These are phyloP conservation scores for Stachybotrys elegans DNA, from an alignment of 2,329 filamentous ascomycete species.

Conservation along the genomic window DNA sequence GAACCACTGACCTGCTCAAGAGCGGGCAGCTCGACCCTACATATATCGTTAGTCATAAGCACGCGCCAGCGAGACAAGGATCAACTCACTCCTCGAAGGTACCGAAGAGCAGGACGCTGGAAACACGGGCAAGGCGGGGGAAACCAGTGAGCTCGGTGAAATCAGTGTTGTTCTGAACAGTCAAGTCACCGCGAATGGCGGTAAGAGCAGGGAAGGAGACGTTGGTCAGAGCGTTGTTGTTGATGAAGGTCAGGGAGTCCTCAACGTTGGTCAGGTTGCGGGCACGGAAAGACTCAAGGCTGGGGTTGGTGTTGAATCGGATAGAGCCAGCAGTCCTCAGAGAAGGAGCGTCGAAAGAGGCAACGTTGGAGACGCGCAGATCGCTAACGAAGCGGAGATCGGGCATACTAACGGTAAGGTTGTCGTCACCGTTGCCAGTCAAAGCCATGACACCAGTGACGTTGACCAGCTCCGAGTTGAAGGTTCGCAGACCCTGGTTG, in stretches of 20 bases:
- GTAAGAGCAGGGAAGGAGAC: constrained; percentile 67
- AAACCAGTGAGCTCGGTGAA: constrained; percentile 64
- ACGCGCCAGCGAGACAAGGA: background rate
- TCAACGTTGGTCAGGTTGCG: constrained; percentile 68
- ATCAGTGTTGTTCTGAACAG: constrained; percentile 84
- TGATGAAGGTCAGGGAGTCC: constrained; percentile 52
- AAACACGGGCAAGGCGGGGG: constrained; percentile 63
- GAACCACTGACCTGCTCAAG: constrained; percentile 66
- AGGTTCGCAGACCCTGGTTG: constrained; percentile 73
- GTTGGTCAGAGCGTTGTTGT: constrained; percentile 62
- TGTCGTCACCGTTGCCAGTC: constrained; percentile 67
- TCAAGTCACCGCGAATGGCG: constrained; percentile 71
- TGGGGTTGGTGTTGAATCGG: constrained; percentile 74
- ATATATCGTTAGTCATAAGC: background rate
- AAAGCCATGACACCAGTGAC: constrained; percentile 68
- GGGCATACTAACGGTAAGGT: constrained; percentile 67
- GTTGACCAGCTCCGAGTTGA: constrained; percentile 74
- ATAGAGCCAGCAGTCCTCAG: constrained; percentile 75
- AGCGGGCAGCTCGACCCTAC: constrained; percentile 65
- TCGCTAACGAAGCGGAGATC: constrained; percentile 60
- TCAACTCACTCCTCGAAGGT: constrained; percentile 72
- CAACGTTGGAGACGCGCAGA: constrained; percentile 66
- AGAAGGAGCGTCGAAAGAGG: constrained; percentile 66
- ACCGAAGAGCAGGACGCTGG: constrained; percentile 80
- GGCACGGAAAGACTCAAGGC: constrained; percentile 54